Evolutionary conservation across 441 rosid genomes (phyloP).

Genomic region (Brassica balearica): DNA sequence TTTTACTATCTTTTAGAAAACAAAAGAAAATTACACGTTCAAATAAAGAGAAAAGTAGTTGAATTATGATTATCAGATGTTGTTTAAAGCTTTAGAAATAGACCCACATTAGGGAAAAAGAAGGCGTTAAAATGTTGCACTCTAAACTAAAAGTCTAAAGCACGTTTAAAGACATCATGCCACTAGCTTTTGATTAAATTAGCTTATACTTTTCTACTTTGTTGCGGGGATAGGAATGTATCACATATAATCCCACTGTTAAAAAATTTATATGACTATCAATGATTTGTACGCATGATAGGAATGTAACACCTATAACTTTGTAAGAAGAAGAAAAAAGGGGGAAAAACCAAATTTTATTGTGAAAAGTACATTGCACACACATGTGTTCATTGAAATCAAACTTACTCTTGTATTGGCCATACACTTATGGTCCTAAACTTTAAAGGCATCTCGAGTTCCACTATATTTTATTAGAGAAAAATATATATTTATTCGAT

Average conservation of each 20-base stretch:
- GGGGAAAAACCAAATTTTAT: background rate
- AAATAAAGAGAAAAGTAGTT: slow-evolving; percentile 28
- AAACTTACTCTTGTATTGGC: too few relatives aligned
- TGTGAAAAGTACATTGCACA: background rate
- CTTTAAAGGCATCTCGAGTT: too few relatives aligned
- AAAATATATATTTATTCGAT: too few relatives aligned
- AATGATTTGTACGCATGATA: background rate
- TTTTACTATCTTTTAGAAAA: slow-evolving; percentile 6
- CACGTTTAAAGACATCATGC: too few relatives aligned
- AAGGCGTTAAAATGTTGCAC: slow-evolving; percentile 3
- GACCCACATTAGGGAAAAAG: slow-evolving; percentile 33
- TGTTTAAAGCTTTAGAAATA: slow-evolving; percentile 13
- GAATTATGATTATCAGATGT: slow-evolving; percentile 31
- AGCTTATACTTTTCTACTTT: too few relatives aligned
- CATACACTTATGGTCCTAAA: background rate
- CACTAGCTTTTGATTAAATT: too few relatives aligned
- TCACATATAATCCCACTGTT: too few relatives aligned
- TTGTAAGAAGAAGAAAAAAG: slow-evolving; percentile 8
- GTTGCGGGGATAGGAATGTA: too few relatives aligned
- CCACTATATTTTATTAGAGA: too few relatives aligned
- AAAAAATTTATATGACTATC: too few relatives aligned
- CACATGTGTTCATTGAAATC: background rate
- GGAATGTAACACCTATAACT: background rate
- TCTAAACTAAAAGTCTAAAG: background rate
- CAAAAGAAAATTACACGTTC: slow-evolving; percentile 11